Base-by-base conservation (phyloP, 768 basidiomycete species). In the Boletus sp. region DNA sequence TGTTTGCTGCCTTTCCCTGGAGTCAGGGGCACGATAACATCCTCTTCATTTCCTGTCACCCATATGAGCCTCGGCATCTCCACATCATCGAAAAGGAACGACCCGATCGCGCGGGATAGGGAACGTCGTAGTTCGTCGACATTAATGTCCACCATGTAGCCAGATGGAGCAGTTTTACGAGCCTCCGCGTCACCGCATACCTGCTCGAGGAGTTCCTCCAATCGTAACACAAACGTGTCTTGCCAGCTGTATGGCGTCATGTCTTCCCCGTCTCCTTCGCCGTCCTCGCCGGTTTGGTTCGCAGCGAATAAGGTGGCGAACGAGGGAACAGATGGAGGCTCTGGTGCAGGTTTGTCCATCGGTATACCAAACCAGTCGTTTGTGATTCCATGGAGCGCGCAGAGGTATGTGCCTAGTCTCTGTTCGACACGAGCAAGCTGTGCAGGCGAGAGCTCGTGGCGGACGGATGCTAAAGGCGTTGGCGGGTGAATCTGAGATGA, bases 351-450 rank as follows among this genome's bases (percentile, higher is more conserved):
- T 46, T 57, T 44, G n/a, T 65, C 64, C 30, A n/a, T 50, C 17
- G 85, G 84, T 4, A 76, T 63, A 4, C 89, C 89, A 61, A 83
- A 91, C 83, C 84, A 90, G 64, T 90, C 87, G 73, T 88, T 89
- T 65, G 87, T 85, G n/a, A 88, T 77, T 11, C 70, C 76, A 64
- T 91, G 89, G n/a, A 89, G 73, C 55, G 83, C 77, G 7, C 80
- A 81, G 37, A 90, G 78, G 63, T 82, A 76, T 35, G 76, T 69
- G 7, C 89, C 90, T 2, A 89, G 73, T 51, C 78, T 75, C n/a
- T 87, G 75, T 55, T 90, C 85, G 54, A 90, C 64, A 18, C 77
- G 70, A 4, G 78, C 64, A 4, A 67, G 68, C 44, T 83, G 77
- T 20, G 73, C 61, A 4, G 72, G 69, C 3, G 75, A 75, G 55